Evolutionary conservation across 2,329 filamentous ascomycete genomes (phyloP), one percentile per base, ranked within the genome.

Genomic region (Leptodontidium sp.): DNA sequence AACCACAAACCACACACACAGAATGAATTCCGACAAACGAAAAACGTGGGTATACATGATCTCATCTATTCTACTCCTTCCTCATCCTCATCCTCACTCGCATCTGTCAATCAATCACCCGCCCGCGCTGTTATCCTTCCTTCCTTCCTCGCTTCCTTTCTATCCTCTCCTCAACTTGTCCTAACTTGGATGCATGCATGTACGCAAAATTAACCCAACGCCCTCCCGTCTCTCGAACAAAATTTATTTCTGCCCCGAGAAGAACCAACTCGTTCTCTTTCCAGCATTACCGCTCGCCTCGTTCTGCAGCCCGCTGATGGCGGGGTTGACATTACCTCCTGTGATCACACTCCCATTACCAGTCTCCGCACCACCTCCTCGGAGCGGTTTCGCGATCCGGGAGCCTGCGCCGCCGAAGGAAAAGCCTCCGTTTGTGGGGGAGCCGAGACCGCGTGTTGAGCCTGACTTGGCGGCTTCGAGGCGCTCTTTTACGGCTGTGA

Each of bases 401-500:
- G 88, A 90, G 68, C 89, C 88, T 4, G 85, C 86, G 64, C 82
- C 84, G 71, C 84, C 82, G 75, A 91, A 97, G 81, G 87, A 93
- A 80, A 97, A 95, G 76, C 88, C 89, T 61, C 86, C 88, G 70
- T 73, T 82, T 66, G 86, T 85, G 8, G 88, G 85, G 59, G 89
- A 87, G 73, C 88, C 88, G 66, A 98, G 88, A 65, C 93, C 94
- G 73, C 94, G 91, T 12, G 94, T 97, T 73, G 92, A 96, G 77
- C 94, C 93, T 61, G 91, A 89, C 83, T 98, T 99, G 80, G 94
- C 96, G 64, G 93, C 92, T 82, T 99, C 96, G 74, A 99, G 91
- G 71, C 96, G 93, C 80, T 99, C 96, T 85, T 98, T 99, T 82
- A 99, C 96, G 63, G 94, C 94, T 53, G 94, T 92, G 79, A 99